Percentiles rank a stretch among this genome's conserved stretches.
Evolutionary conservation across 208 protist genomes (phyloP).

Genomic region (Crithidia expoeki): DNA sequence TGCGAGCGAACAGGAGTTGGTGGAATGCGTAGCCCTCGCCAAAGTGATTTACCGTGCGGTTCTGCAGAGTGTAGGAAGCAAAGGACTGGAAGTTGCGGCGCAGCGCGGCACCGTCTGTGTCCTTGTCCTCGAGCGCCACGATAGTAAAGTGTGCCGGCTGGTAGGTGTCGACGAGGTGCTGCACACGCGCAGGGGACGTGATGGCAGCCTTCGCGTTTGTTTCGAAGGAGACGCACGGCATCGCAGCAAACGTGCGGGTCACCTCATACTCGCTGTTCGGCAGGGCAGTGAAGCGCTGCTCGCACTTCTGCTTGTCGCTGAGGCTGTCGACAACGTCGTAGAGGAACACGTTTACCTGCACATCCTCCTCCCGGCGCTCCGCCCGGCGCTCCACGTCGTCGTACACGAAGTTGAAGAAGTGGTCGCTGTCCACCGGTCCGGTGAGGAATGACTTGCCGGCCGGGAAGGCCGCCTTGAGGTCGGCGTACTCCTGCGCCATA

Average conservation of each 20-base stretch:
- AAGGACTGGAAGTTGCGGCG: constrained; percentile 47
- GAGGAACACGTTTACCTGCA: constrained; percentile 83
- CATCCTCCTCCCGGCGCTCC: constrained; percentile 51
- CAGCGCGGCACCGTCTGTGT: constrained; percentile 29
- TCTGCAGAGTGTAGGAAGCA: constrained; percentile 59
- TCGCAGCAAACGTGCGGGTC: constrained; percentile 50
- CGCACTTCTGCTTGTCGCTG: constrained; percentile 23
- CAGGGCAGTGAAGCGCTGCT: constrained; percentile 42
- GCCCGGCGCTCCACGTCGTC: constrained; percentile 57
- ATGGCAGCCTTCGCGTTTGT: constrained; percentile 58
- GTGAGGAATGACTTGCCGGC: constrained; percentile 76
- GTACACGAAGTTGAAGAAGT: constrained; percentile 90
- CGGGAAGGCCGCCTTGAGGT: constrained; percentile 81
- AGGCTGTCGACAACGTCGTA: constrained; percentile 50
- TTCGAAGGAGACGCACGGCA: constrained; percentile 72
- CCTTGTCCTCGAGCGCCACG: constrained; percentile 68
- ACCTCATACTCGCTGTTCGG: constrained; percentile 65
- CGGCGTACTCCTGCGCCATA: constrained; percentile 89
- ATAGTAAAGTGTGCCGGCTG: constrained; percentile 69
- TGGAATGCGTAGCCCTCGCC: constrained; percentile 83
- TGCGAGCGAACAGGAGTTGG: constrained; percentile 63
- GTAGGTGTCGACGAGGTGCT: constrained; percentile 53
- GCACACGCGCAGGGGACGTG: constrained; percentile 36
- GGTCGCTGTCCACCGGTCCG: constrained; percentile 84
- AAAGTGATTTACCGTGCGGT: constrained; percentile 75